Evolutionary conservation across 441 rosid genomes (phyloP).

Genomic region (Populus trichocarpa): DNA sequence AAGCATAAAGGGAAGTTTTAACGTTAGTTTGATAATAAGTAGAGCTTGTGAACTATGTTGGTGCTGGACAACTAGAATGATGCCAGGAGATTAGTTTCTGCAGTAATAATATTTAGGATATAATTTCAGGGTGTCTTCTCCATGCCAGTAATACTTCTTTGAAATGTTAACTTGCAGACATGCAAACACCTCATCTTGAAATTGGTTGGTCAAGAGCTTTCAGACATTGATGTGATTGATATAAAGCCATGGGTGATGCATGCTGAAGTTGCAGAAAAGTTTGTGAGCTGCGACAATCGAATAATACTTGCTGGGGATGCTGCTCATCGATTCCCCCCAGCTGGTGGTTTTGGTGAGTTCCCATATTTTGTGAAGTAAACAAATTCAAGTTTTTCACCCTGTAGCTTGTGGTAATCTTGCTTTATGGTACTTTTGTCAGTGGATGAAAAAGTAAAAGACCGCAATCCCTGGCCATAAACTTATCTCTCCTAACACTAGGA

Average conservation of each 20-base stretch:
- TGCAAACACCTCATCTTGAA: conserved; percentile 74
- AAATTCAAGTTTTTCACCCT: background rate
- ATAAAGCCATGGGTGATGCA: conserved; percentile 98
- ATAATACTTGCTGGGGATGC: conserved; percentile 93
- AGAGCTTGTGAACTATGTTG: background rate
- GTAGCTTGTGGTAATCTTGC: background rate
- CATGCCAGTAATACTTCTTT: conserved; percentile 20
- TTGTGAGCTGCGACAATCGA: conserved; percentile 51
- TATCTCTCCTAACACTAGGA: background rate
- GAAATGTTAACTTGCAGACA: conserved; percentile 61
- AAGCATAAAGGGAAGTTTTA: background rate
- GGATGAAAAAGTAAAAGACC: no score
- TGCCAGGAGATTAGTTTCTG: background rate
- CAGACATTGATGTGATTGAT: conserved; percentile 70
- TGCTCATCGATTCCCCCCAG: conserved; percentile 95
- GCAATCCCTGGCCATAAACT: no score
- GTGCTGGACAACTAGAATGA: background rate
- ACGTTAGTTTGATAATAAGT: conserved; percentile 10
- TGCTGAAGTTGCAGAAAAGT: conserved; percentile 95
- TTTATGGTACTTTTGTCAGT: no score
- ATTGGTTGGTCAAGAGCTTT: conserved; percentile 83
- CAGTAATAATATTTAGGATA: conserved; percentile 1
- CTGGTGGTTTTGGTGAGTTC: conserved; percentile 96
- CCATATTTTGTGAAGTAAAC: background rate
- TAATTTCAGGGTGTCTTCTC: background rate